Conservation (phyloP, 768 basidiomycete species). For the Phylloporus scabripes region DNA sequence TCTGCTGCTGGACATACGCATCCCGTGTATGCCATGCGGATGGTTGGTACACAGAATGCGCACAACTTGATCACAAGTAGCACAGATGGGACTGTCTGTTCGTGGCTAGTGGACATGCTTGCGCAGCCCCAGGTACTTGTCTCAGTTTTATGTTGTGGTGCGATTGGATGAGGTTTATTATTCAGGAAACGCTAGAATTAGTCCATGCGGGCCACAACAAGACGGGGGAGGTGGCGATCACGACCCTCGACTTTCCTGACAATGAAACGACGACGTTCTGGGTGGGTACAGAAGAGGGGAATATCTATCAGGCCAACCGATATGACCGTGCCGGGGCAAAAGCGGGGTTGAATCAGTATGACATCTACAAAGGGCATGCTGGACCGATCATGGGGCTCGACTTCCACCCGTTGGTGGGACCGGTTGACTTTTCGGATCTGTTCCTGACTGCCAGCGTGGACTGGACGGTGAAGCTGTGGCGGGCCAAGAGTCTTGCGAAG, state of each 20-base stretch:
- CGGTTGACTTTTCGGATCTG: slow-evolving; percentile 92
- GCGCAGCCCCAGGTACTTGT: slow-evolving; percentile 84
- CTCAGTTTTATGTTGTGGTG: background rate
- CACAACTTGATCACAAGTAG: slow-evolving; percentile 96
- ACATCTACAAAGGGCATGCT: slow-evolving; percentile 88
- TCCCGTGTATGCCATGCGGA: slow-evolving; percentile 96
- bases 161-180: slow-evolving; percentile 1
- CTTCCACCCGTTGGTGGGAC: slow-evolving; percentile 89
- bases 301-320: slow-evolving; percentile 92
- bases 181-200: slow-evolving; percentile 89
- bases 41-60: slow-evolving; percentile 98
- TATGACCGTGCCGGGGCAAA: slow-evolving; percentile 97
- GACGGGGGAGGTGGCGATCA: slow-evolving; percentile 95
- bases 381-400: slow-evolving; percentile 93
- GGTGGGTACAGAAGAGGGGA: slow-evolving; percentile 98
- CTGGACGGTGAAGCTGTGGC: slow-evolving; percentile 98
- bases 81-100: slow-evolving; percentile 95
- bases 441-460: slow-evolving; percentile 92
- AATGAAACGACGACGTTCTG: slow-evolving; percentile 97
- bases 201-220: slow-evolving; percentile 89
- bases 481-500: slow-evolving; percentile 72
- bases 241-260: slow-evolving; percentile 88
- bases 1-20: slow-evolving; percentile 97
- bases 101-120: slow-evolving; percentile 98
- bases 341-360: slow-evolving; percentile 89